phyloP scores from a whole-genome alignment of 78 protist species.

The Dictyostelium firmibasis region DNA sequence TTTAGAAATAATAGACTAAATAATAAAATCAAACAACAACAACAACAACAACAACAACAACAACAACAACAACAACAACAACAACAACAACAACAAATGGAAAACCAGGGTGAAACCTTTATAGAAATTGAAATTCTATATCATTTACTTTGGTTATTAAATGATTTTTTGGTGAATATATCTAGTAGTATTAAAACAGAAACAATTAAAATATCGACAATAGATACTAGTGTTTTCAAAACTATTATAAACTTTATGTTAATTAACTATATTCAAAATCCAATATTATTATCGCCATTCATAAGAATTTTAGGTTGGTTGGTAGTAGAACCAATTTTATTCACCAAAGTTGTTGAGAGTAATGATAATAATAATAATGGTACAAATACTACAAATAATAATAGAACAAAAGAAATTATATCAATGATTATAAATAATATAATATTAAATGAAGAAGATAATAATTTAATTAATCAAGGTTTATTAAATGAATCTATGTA shows the following conservation, averaged over 20 bases:
- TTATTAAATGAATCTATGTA: conserved; percentile 10
- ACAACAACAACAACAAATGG: background rate
- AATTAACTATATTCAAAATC: background rate
- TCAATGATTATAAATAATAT: background rate
- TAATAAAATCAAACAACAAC: background rate
- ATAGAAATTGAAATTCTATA: background rate
- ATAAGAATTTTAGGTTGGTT: conserved; percentile 22
- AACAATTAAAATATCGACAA: background rate
- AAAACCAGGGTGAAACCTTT: background rate
- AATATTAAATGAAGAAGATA: background rate
- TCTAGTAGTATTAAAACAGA: background rate
- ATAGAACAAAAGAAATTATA: background rate
- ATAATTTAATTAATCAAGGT: background rate
- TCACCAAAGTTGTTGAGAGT: background rate
- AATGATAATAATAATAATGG: background rate
- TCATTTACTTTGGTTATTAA: background rate
- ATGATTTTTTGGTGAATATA: background rate
- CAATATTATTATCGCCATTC: background rate
- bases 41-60: background rate
- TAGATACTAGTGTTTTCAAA: background rate
- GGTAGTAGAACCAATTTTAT: background rate
- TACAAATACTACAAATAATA: no score
- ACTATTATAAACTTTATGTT: background rate
- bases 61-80: background rate
- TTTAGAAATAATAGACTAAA: background rate